Conservation (phyloP, 768 basidiomycete genomes). For the Gymnopilus junonius region DNA sequence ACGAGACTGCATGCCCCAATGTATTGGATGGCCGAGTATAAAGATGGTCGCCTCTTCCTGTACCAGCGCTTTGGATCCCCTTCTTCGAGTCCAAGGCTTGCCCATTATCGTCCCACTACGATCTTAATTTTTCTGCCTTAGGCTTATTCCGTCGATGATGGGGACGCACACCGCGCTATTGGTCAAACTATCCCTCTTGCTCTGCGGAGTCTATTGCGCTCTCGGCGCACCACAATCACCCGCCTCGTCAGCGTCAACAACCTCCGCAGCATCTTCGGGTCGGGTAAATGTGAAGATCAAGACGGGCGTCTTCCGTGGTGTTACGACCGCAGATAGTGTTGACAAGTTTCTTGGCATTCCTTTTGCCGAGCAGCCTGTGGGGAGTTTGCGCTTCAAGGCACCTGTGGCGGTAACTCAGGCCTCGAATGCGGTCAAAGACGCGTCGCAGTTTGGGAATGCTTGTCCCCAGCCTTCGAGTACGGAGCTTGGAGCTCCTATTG, state of each 20-base stretch:
- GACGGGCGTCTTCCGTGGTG: constrained; percentile 53
- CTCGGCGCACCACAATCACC: constrained; percentile 7
- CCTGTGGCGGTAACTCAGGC: constrained; percentile 46
- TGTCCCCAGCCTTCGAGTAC: constrained; percentile 51
- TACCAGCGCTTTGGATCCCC: neutral
- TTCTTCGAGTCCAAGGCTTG: neutral
- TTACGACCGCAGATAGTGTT: constrained; percentile 44
- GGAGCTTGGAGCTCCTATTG: constrained; percentile 44
- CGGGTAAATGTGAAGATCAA: constrained; percentile 43
- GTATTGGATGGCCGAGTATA: neutral
- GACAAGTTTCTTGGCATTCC: constrained; percentile 68
- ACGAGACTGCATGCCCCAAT: neutral
- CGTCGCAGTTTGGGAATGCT: constrained; percentile 55
- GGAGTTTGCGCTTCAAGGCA: constrained; percentile 58
- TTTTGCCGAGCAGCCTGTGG: constrained; percentile 60
- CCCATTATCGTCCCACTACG: neutral
- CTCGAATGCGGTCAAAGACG: constrained; percentile 38
- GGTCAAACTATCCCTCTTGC: neutral
- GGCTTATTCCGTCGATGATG: neutral
- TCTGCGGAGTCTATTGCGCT: constrained; percentile 4
- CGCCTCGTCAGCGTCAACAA: no score
- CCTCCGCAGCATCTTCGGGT: constrained; percentile 7
- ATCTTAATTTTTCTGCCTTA: neutral
- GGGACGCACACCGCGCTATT: neutral
- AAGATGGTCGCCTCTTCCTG: neutral